These are phyloP conservation scores for Cercis canadensis DNA, from an alignment of 306 rosid genomes.

Conservation along the genomic window DNA sequence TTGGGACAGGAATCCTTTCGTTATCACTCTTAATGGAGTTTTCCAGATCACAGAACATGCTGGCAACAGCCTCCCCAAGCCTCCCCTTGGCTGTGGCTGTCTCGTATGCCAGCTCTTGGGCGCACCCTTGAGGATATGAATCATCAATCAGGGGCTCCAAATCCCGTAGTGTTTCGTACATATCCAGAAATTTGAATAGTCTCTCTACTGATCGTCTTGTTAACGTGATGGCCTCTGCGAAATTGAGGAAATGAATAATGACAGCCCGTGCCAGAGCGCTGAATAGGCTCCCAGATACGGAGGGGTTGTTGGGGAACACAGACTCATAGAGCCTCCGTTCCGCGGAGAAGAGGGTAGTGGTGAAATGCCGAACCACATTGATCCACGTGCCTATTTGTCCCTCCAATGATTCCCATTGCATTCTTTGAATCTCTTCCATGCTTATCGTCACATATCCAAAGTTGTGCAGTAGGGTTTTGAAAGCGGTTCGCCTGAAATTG, in stretches of 20 bases:
- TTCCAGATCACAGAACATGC: slow-evolving; percentile 66
- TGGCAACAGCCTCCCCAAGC: slow-evolving; percentile 49
- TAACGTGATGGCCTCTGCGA: slow-evolving; percentile 61
- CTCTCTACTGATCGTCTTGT: slow-evolving; percentile 69
- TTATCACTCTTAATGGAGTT: slow-evolving; percentile 69
- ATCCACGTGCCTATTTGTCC: slow-evolving; percentile 70
- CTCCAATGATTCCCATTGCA: slow-evolving; percentile 72
- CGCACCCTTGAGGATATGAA: slow-evolving; percentile 32
- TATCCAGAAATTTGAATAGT: slow-evolving; percentile 75
- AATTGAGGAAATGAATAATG: slow-evolving; percentile 57
- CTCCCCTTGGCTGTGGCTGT: slow-evolving; percentile 34
- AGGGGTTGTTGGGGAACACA: slow-evolving; percentile 47
- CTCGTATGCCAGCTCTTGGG: slow-evolving; percentile 53
- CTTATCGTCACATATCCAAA: slow-evolving; percentile 48
- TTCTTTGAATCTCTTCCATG: slow-evolving; percentile 69
- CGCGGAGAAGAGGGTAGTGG: slow-evolving; percentile 49
- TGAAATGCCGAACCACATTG: slow-evolving; percentile 58
- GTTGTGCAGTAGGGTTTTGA: slow-evolving; percentile 42
- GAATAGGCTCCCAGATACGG: slow-evolving; percentile 47
- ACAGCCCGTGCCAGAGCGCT: slow-evolving; percentile 48
- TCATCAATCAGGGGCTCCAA: slow-evolving; percentile 35
- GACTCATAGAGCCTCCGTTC: slow-evolving; percentile 57
- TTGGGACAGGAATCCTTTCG: slow-evolving; percentile 66
- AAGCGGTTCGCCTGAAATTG: slow-evolving; percentile 53
- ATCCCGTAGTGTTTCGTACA: slow-evolving; percentile 71